Base-by-base conservation (phyloP, 164 flowering plant genomes). In the Umbilicus rupestris region DNA sequence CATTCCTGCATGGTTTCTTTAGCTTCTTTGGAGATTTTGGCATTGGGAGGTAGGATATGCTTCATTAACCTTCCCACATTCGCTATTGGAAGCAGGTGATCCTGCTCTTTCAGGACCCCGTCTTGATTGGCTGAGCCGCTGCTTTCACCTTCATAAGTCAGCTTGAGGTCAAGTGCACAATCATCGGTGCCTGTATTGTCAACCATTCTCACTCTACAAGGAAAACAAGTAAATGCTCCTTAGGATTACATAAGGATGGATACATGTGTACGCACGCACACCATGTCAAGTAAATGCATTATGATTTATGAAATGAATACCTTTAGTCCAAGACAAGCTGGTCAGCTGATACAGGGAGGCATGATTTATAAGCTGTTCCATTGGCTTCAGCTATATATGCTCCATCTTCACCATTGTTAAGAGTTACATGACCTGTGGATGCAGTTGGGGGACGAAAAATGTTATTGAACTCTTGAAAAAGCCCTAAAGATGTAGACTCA, bases 1-100 rank as follows among this genome's bases (percentile, higher is more conserved):
- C 93, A 87, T 57, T 87, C 93, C 62, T 87, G 90, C 90, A 85
- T 83, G 69, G 88, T 87, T 72, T 87, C 90, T 69, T 87, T 87
- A 3, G 84, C 93, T 73, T 87, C 93, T 68, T 87, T 87, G 14
- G 93, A 85, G 81, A 87, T 80, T 72, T 87, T 87, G 0, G 88
- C 90, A 66, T 82, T 82, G 1, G 83, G 79, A 3, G 93, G 93
- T 9, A 87, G 71, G 66, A 80, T 80, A 55, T 84, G 88, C 82
- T 87, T 87, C 93, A 87, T 85, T 57, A 87, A 79, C 57, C 93
- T 55, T 31, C 90, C 93, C 2, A 87, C 90, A 70, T 84, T 87
- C 0, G 93, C 93, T 52, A 87, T 85, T 0, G 93, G 93, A 28
- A 87, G 78, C 68, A 87, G 59, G 20, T 84, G 79, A 71, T 87